phyloP scores from a whole-genome alignment of 495 filamentous ascomycete genomes.

The Penicillium coffeae region DNA sequence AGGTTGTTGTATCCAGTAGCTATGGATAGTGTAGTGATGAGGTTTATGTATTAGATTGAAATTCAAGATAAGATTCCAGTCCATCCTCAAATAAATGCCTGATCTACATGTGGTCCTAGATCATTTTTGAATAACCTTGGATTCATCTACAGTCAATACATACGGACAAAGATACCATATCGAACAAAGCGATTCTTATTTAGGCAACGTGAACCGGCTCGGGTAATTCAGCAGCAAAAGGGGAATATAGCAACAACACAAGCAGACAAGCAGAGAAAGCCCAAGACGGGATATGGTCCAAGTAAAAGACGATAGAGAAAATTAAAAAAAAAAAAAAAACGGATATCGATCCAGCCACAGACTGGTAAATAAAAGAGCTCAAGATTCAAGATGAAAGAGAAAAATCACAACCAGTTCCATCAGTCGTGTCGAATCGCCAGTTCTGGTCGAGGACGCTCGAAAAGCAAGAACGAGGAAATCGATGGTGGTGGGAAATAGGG shows the following conservation, averaged over 20 bases:
- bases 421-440: slow-evolving; percentile 16
- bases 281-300: slow-evolving; percentile 4
- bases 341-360: slow-evolving; percentile 15
- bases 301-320: slow-evolving; percentile 1
- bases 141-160: no score
- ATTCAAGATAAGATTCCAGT: no score
- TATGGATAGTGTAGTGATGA: background rate
- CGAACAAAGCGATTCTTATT: slow-evolving; percentile 19
- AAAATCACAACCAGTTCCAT: slow-evolving; percentile 17
- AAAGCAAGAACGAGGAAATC: slow-evolving; percentile 15
- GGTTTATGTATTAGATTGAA: background rate
- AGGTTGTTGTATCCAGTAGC: no score
- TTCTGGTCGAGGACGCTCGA: slow-evolving; percentile 13
- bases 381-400: slow-evolving; percentile 1
- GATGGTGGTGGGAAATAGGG: background rate
- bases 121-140: no score
- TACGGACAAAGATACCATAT: no score
- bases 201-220: slow-evolving; percentile 10
- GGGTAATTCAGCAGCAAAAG: slow-evolving; percentile 25
- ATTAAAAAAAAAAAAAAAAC: slow-evolving; percentile 3
- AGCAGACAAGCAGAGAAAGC: slow-evolving; percentile 4
- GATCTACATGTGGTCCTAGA: no score
- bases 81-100: no score
- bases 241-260: slow-evolving; percentile 29
- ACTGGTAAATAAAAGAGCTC: slow-evolving; percentile 1